A percentile compares a stretch with the other conserved stretches of the same genome.
These are phyloP conservation scores for Trichocladium antarcticum DNA, from an alignment of 495 filamentous ascomycete species.

Conservation along the genomic window DNA sequence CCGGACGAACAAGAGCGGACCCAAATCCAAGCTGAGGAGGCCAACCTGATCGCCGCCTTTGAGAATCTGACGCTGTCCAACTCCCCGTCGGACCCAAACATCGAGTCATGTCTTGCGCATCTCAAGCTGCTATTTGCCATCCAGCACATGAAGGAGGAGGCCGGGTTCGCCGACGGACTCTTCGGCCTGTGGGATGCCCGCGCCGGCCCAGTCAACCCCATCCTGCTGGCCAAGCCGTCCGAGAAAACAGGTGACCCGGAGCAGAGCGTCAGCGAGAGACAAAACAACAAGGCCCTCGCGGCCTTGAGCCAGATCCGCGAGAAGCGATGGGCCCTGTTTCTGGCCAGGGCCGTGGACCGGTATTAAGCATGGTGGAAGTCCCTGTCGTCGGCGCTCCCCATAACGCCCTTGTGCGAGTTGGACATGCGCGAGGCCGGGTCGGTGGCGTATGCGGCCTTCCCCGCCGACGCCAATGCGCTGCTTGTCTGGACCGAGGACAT, in stretches of 20 bases:
- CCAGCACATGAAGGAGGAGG: constrained; percentile 52
- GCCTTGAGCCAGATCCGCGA: constrained; percentile 49
- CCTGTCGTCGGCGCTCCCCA: constrained; percentile 13
- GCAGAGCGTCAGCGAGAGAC: constrained; percentile 14
- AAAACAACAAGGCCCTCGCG: constrained; percentile 20
- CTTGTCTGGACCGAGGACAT: constrained; percentile 22
- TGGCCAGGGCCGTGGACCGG: constrained; percentile 60
- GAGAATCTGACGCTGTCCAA: constrained; percentile 27
- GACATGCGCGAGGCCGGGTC: constrained; percentile 22
- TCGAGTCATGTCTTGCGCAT: constrained; percentile 55
- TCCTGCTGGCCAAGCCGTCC: constrained; percentile 7
- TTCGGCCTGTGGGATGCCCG: constrained; percentile 50
- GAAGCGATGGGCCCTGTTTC: constrained; percentile 71
- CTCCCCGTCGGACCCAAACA: constrained; percentile 18
- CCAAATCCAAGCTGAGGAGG: background rate
- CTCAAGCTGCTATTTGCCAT: constrained; percentile 66
- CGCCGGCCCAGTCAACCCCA: constrained; percentile 22
- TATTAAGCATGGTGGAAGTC: constrained; percentile 61
- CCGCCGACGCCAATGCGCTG: constrained; percentile 3
- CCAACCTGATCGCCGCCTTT: constrained; percentile 35
- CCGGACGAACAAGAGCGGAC: no score
- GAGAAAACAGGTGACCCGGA: constrained; percentile 9
- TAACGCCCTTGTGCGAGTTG: constrained; percentile 20
- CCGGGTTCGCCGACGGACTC: constrained; percentile 52
- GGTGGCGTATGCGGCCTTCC: constrained; percentile 19